Evolutionary conservation across 2,329 filamentous ascomycete genomes (phyloP), one percentile per base, ranked within the genome.

Genomic region (Microcera coccophila): DNA sequence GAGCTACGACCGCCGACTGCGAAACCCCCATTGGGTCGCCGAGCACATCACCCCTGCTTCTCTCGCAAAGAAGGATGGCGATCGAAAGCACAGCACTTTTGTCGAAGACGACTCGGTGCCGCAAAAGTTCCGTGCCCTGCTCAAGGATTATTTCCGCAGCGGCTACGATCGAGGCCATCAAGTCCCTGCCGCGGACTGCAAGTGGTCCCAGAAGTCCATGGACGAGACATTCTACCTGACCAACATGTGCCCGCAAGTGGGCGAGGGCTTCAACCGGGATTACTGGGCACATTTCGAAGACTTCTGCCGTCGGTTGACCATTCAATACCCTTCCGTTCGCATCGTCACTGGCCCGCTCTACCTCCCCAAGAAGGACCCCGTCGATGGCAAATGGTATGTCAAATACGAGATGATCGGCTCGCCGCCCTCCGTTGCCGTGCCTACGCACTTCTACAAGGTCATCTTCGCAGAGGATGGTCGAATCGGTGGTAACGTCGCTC

Each of bases 271-370:
- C 76, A 98, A 98, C 72, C 80, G 93, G 39, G 93, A 98, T 71
- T 98, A 98, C 78, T 98, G 93, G 93, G 87, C 93, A 28, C 93
- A 98, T 66, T 90, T 98, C 54, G 93, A 98, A 71, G 91, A 96
- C 62, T 98, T 97, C 62, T 96, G 91, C 70, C 81, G 93, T 9
- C 75, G 89, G 15, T 74, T 98, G 52, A 91, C 90, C 1, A 70
- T 74, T 36, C 77, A 73, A 41, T 98, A 96, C 62, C 90, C 91
- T 1, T 86, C 80, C 32, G 91, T 98, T 19, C 79, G 93, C 49
- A 84, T 97, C 54, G 88, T 96, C 42, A 98, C 93, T 1, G 93
- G 93, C 0, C 93, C 93, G 3, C 70, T 98, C 33, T 98, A 98
- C 68, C 78, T 98, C 17, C 93, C 93, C 9, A 86, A 86, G 65